Conservation (phyloP, 805 yeast genomes). For the Teunomyces atbi region DNA sequence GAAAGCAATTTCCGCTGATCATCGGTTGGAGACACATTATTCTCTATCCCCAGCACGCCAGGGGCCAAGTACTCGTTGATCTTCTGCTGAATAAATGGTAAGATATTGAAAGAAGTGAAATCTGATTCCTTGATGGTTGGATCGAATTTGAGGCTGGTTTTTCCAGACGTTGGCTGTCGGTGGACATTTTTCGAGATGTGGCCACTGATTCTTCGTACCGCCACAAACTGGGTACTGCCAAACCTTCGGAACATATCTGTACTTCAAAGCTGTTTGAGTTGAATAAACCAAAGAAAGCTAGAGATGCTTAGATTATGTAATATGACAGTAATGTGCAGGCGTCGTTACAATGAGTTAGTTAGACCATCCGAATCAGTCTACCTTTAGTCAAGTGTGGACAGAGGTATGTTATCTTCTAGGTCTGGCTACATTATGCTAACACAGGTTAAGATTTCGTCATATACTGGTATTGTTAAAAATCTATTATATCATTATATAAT, state of each 20-base stretch:
- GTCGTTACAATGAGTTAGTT: too few relatives aligned
- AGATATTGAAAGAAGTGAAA: slow-evolving; percentile 19
- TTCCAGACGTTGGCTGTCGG: not conserved
- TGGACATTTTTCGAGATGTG: not conserved
- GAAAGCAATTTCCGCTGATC: slow-evolving; percentile 21
- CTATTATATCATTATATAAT: too few relatives aligned
- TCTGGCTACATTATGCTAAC: not conserved
- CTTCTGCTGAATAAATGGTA: slow-evolving; percentile 23
- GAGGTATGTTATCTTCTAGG: too few relatives aligned
- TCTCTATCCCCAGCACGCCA: not conserved
- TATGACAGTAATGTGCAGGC: too few relatives aligned
- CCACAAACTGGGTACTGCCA: not conserved
- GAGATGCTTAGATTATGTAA: not conserved
- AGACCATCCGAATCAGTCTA: too few relatives aligned
- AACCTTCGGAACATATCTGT: too few relatives aligned
- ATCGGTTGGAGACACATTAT: slow-evolving; percentile 17
- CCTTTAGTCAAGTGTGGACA: too few relatives aligned
- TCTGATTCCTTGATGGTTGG: slow-evolving; percentile 11
- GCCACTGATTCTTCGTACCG: not conserved
- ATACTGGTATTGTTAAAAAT: too few relatives aligned
- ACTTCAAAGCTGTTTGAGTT: too few relatives aligned
- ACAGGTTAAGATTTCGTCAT: not conserved
- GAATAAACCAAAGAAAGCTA: too few relatives aligned
- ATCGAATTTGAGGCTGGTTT: slow-evolving; percentile 6
- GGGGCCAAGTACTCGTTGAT: slow-evolving; percentile 15